These are phyloP conservation scores for Ceratobasidium sp. DNA, from an alignment of 1,284 basidiomycete genomes.

Conservation along the genomic window DNA sequence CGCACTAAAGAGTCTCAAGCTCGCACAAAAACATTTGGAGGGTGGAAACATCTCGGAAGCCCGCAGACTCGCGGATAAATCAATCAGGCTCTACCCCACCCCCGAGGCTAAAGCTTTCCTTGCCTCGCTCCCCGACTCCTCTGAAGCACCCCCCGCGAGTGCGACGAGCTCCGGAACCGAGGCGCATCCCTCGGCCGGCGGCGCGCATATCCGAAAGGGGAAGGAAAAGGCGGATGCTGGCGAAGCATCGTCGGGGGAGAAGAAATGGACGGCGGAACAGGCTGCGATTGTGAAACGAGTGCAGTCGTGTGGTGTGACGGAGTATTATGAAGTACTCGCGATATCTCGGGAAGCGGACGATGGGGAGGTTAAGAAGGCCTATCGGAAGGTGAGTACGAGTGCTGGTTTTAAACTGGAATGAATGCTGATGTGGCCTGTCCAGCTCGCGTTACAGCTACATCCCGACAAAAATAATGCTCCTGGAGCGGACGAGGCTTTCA, in stretches of 20 bases:
- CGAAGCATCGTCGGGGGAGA: constrained; percentile 61
- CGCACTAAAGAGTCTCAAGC: constrained; percentile 81
- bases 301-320: constrained; percentile 84
- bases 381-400: constrained; percentile 82
- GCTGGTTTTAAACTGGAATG: neutral
- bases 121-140: constrained; percentile 69
- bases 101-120: constrained; percentile 81
- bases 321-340: constrained; percentile 94
- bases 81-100: constrained; percentile 85
- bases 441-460: constrained; percentile 94
- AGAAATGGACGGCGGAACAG: constrained; percentile 91
- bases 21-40: constrained; percentile 80
- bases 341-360: constrained; percentile 91
- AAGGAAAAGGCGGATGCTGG: constrained; percentile 57
- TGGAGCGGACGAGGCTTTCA: constrained; percentile 99
- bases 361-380: constrained; percentile 94
- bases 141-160: constrained; percentile 63
- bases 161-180: constrained; percentile 64
- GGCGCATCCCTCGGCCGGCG: constrained; percentile 75
- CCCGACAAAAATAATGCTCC: constrained; percentile 99
- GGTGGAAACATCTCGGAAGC: constrained; percentile 75
- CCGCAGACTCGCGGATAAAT: constrained; percentile 92
- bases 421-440: constrained; percentile 32
- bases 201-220: constrained; percentile 67
- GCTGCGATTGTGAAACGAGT: constrained; percentile 89